Conservation (phyloP, 306 rosid species). For the Prunus kanzakura region DNA sequence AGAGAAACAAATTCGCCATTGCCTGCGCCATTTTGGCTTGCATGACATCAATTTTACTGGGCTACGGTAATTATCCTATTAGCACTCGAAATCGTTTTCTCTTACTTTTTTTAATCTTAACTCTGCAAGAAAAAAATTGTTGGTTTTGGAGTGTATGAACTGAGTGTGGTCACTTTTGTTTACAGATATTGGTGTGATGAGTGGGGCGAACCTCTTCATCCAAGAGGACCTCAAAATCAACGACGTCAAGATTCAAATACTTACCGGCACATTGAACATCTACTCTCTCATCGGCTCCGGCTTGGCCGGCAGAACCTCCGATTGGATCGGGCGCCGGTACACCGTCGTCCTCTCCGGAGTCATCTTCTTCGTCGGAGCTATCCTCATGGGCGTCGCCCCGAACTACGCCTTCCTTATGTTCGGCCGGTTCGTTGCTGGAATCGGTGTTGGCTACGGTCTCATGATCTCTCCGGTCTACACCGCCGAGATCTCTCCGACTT, state of each 20-base stretch:
- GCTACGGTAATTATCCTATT: not conserved
- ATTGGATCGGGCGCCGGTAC: slow-evolving; percentile 52
- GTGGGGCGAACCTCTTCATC: slow-evolving; percentile 50
- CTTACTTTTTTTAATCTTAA: too few relatives aligned
- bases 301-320: slow-evolving; percentile 54
- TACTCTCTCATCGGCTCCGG: slow-evolving; percentile 45
- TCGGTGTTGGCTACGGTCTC: slow-evolving; percentile 47
- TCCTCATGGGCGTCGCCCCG: slow-evolving; percentile 47
- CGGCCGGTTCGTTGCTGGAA: slow-evolving; percentile 43
- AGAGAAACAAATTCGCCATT: not conserved
- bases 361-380: slow-evolving; percentile 45
- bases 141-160: too few relatives aligned
- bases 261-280: slow-evolving; percentile 43
- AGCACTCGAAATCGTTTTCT: too few relatives aligned
- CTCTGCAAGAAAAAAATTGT: too few relatives aligned
- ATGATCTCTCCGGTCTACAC: slow-evolving; percentile 55
- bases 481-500: slow-evolving; percentile 48
- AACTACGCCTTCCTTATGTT: slow-evolving; percentile 49
- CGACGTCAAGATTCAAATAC: slow-evolving; percentile 41
- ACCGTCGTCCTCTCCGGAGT: slow-evolving; percentile 31
- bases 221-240: slow-evolving; percentile 39
- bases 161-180: not conserved
- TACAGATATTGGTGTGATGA: slow-evolving; percentile 61
- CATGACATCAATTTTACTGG: not conserved
- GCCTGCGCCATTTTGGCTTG: not conserved